Percentiles rank a stretch among this genome's conserved stretches.
Conservation (phyloP, 169 alveolate species). For the Cardiosporidium cionae region DNA sequence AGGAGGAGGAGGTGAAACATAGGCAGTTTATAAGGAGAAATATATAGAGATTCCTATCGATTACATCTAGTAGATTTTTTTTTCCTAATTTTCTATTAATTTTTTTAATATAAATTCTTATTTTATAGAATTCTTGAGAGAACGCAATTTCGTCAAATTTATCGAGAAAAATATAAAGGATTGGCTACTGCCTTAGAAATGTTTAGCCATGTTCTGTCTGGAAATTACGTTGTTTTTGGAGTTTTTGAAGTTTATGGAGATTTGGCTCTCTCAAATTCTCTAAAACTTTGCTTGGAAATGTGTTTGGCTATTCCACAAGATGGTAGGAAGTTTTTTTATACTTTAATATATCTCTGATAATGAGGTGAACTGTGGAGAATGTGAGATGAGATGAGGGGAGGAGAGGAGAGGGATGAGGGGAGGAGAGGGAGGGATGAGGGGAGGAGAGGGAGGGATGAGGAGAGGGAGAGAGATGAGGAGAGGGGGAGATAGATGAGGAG, state of each 20-base stretch:
- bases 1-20: neutral
- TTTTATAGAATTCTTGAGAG: constrained; percentile 47
- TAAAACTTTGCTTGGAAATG: constrained; percentile 72
- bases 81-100: no score
- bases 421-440: no score
- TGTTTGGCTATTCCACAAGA: constrained; percentile 71
- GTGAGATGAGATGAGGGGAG: neutral
- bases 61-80: no score
- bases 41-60: neutral
- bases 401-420: no score
- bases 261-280: constrained; percentile 72
- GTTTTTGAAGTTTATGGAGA: constrained; percentile 85
- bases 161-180: constrained; percentile 81
- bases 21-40: neutral
- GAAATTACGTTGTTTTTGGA: constrained; percentile 82
- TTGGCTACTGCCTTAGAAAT: constrained; percentile 72
- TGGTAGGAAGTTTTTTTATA: constrained; percentile 9
- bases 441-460: no score
- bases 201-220: constrained; percentile 78
- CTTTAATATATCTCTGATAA: neutral
- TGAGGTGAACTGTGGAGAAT: neutral
- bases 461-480: no score
- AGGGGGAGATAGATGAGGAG: no score
- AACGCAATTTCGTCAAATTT: constrained; percentile 64
- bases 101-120: neutral